Base-by-base conservation (phyloP, 1,284 basidiomycete species). In the Mycena citricolor region DNA sequence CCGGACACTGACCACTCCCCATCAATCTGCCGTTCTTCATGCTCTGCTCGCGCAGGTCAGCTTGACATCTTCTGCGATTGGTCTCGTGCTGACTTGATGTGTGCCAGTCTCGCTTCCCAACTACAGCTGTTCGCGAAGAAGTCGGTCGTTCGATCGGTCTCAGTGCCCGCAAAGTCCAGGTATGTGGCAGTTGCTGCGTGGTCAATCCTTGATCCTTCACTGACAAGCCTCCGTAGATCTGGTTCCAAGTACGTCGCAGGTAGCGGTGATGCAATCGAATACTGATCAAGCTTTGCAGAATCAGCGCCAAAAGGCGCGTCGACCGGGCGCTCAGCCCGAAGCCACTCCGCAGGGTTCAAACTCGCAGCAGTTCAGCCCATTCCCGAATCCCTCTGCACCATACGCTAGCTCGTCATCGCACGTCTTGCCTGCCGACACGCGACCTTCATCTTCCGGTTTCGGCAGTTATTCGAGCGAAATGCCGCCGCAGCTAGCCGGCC, bases 131-230 rank as follows among this genome's bases (percentile, higher is more conserved):
- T 75, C 77, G 88, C 39, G 88, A 91, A 65, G 84, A 90, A 55
- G 86, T 91, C 24, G 88, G 88, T 8, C 77, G 83, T 28, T 76
- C 85, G 23, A 90, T 91, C 49, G 89, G 87, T 20, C 68, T 91
- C 56, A 90, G 86, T 61, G 87, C 88, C 37, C 78, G 88, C 29
- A 86, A 90, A 69, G 88, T 91, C 10, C 88, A 91, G 79, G 88
- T 88, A 56, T 58, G 83, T 70, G 19, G 24, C 30, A 35, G 23
- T 46, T 41, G 13, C 25, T 37, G 47, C 51, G 44, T 14, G 39
- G 32, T 33, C 6, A 39, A 38, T 25, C 2, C 4, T 13, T n/a
- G 13, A 10, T 40, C 46, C 36, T 40, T 40, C 49, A 50, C 39
- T 52, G 21, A 50, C 52, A 47, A 54, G 16, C 26, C 30, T 44